Evolutionary conservation across 768 basidiomycete species (phyloP).

Genomic region (Daedaleopsis sinensis): DNA sequence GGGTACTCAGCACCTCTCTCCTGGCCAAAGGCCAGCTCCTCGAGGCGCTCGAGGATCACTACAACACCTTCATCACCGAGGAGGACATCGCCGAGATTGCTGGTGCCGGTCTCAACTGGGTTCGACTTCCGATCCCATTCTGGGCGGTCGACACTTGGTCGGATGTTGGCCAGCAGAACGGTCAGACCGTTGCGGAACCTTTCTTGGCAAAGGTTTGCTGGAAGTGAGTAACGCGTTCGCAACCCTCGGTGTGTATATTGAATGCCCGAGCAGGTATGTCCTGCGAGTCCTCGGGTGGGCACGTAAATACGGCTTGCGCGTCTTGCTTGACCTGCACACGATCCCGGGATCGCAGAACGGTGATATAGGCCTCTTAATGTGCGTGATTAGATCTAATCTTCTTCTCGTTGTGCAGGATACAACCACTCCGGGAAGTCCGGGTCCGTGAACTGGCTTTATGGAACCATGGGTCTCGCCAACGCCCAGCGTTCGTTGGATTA

Average conservation of each 20-base stretch:
- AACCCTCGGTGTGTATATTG: not conserved
- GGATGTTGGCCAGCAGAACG: constrained; percentile 34
- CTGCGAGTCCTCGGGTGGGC: constrained; percentile 78
- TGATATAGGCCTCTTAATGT: not conserved
- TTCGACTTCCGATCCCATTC: constrained; percentile 79
- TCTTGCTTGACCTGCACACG: constrained; percentile 79
- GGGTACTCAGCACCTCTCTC: constrained; percentile 64
- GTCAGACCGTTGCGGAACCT: constrained; percentile 52
- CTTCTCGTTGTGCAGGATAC: constrained; percentile 24
- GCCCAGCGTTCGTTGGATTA: constrained; percentile 78
- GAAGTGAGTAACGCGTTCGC: constrained; percentile 47
- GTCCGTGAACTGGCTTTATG: constrained; percentile 61
- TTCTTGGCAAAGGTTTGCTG: constrained; percentile 75
- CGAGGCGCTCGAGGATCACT: constrained; percentile 58
- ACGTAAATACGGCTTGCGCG: constrained; percentile 84
- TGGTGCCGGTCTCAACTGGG: constrained; percentile 79
- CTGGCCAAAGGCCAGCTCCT: constrained; percentile 55
- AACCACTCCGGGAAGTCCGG: constrained; percentile 66
- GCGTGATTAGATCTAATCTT: not conserved
- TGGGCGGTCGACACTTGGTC: constrained; percentile 83
- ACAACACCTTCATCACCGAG: constrained; percentile 72
- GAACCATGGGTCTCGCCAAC: constrained; percentile 86
- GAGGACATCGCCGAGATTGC: constrained; percentile 33
- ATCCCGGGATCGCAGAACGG: constrained; percentile 85
- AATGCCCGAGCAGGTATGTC: constrained; percentile 56